These are phyloP conservation scores for Tephrocybe sp. DNA, from an alignment of 768 basidiomycete species.

Conservation along the genomic window DNA sequence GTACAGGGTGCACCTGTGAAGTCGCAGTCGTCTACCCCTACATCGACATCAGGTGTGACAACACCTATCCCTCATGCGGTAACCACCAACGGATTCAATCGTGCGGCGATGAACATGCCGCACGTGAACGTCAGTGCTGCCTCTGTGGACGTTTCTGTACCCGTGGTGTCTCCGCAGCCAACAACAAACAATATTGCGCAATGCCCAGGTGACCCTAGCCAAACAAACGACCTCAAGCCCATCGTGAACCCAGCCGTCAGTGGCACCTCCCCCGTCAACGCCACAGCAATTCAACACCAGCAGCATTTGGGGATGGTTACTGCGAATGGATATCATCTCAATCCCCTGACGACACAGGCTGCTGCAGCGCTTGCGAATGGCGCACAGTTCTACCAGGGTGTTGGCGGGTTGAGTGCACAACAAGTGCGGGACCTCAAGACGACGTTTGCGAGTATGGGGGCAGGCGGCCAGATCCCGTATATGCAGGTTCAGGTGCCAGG, in stretches of 20 bases:
- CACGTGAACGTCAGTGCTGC: conserved; percentile 28
- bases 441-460: conserved; percentile 45
- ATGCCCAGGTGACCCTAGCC: conserved; percentile 18
- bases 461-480: conserved; percentile 25
- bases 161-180: conserved; percentile 25
- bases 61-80: conserved; percentile 36
- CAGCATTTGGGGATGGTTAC: conserved; percentile 21
- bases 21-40: conserved; percentile 23
- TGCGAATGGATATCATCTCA: conserved; percentile 50
- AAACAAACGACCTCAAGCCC: conserved; percentile 23
- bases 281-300: conserved; percentile 34
- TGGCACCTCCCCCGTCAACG: background rate
- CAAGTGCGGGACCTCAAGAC: conserved; percentile 63
- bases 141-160: conserved; percentile 33
- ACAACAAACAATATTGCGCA: conserved; percentile 32
- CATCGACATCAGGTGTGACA: conserved; percentile 27
- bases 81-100: conserved; percentile 37
- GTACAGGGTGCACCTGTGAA: conserved; percentile 11
- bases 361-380: conserved; percentile 40
- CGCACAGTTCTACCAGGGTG: conserved; percentile 28
- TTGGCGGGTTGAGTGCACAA: conserved; percentile 47
- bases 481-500: conserved; percentile 17
- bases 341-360: conserved; percentile 36
- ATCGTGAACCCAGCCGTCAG: conserved; percentile 13
- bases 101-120: conserved; percentile 45